Conservation (phyloP, 2,329 filamentous ascomycete genomes). For the Teratosphaeria zuluensis region DNA sequence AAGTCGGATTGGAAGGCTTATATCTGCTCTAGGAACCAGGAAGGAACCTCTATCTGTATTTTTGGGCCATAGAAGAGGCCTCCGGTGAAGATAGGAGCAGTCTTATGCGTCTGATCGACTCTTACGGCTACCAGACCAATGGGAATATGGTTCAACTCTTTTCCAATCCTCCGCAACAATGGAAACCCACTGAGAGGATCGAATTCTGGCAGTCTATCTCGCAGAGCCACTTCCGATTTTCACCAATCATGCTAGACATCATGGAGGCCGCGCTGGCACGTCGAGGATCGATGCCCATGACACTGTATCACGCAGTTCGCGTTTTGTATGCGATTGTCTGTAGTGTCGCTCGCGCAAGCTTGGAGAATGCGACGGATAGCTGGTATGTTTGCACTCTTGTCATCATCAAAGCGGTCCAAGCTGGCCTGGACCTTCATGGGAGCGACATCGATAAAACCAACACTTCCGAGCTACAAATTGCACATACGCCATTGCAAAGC, state of each 20-base stretch:
- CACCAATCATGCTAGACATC: too few species aligned
- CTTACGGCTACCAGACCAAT: neutral
- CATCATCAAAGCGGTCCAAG: neutral
- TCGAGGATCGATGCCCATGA: too few species aligned
- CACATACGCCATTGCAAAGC: too few species aligned
- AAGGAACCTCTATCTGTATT: neutral
- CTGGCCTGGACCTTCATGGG: neutral
- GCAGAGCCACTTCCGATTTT: too few species aligned
- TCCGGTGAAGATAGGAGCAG: neutral
- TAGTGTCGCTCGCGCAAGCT: neutral
- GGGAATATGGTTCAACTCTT: neutral
- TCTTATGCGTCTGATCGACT: neutral
- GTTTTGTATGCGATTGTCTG: neutral
- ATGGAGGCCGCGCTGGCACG: too few species aligned
- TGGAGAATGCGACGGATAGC: neutral
- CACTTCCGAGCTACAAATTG: too few species aligned
- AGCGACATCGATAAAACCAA: too few species aligned
- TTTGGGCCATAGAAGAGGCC: neutral
- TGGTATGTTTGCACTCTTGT: neutral
- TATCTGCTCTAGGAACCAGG: neutral
- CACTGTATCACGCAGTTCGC: neutral
- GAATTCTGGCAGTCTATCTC: too few species aligned
- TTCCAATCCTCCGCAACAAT: neutral
- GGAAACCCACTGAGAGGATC: neutral
- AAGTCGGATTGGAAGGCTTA: neutral